Evolutionary conservation across 345 rosid species (phyloP), one percentile per base, ranked within the genome.

Genomic region (Salix arbutifolia): DNA sequence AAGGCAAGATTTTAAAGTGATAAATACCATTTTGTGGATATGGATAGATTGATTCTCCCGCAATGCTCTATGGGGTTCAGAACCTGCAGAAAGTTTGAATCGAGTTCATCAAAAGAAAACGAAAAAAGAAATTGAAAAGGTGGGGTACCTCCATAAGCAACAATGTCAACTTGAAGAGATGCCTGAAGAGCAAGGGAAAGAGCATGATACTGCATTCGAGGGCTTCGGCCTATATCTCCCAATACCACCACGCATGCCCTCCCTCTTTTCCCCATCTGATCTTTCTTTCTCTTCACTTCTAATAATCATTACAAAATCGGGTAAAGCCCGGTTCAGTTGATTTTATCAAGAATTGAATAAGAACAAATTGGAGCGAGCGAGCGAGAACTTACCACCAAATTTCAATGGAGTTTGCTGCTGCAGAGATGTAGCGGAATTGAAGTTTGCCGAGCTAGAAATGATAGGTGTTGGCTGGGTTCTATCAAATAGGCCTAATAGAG

Each of bases 181-280:
- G 91, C 99, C 99, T 95, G 98, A 76, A 87, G 89, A 21, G 97
- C 93, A 31, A 95, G 98, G 64, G 99, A 96, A 61, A 96, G 94
- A 52, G 97, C 93, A 70, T 95, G 99, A 80, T 89, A 95, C 78
- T 95, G 98, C 99, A 95, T 95, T 31, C 99, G 92, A 80, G 99
- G 99, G 69, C 99, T 95, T 50, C 99, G 96, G 25, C 99, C 99
- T 60, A 95, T 84, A 72, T 96, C 99, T 31, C 99, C 99, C 58
- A 96, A 84, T 48, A 96, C 98, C 65, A 96, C 99, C 31, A 96
- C 88, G 74, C 99, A 96, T 6, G 97, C 98, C 50, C 99, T 84
- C 72, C 97, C 96, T 74, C 90, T 85, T 78, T 81, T 86, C 73
- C 74, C 84, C 92, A 83, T 86, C 80, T 14, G 50, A 46, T 46